These are phyloP conservation scores for Gastrolobium villosum DNA, from an alignment of 306 rosid genomes.

Conservation along the genomic window DNA sequence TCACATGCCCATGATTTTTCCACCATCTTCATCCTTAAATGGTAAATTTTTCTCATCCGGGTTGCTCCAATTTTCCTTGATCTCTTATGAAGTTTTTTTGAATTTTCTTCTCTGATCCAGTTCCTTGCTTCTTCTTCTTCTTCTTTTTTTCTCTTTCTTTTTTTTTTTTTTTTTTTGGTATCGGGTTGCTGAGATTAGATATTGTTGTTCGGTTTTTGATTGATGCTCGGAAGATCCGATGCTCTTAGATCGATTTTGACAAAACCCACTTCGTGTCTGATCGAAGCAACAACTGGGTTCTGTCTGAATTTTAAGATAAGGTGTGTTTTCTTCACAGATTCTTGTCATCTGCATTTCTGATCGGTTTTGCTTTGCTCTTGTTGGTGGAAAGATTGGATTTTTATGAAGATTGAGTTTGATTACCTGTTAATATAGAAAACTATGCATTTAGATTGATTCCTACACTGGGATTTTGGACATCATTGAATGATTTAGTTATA, in stretches of 20 bases:
- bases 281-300: slow-evolving; percentile 75
- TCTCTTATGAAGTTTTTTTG: slow-evolving; percentile 37
- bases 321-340: slow-evolving; percentile 55
- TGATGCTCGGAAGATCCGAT: slow-evolving; percentile 78
- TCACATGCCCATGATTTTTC: slow-evolving; percentile 53
- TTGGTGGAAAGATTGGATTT: slow-evolving; percentile 45
- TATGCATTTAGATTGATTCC: slow-evolving; percentile 51
- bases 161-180: slow-evolving; percentile 8
- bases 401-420: slow-evolving; percentile 32
- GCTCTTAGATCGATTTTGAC: slow-evolving; percentile 75
- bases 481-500: slow-evolving; percentile 42
- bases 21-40: slow-evolving; percentile 62
- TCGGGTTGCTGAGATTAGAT: slow-evolving; percentile 57
- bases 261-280: slow-evolving; percentile 65
- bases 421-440: slow-evolving; percentile 34
- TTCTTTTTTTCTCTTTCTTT: slow-evolving; percentile 15
- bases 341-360: slow-evolving; percentile 68
- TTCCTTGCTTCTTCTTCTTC: slow-evolving; percentile 26
- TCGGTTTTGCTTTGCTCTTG: slow-evolving; percentile 49
- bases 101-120: slow-evolving; percentile 66
- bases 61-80: slow-evolving; percentile 43
- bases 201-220: slow-evolving; percentile 57
- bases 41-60: slow-evolving; percentile 58
- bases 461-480: slow-evolving; percentile 45
- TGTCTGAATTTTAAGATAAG: slow-evolving; percentile 75